Base-by-base conservation (phyloP, 805 yeast species). In the Wickerhamiella lipophila region DNA sequence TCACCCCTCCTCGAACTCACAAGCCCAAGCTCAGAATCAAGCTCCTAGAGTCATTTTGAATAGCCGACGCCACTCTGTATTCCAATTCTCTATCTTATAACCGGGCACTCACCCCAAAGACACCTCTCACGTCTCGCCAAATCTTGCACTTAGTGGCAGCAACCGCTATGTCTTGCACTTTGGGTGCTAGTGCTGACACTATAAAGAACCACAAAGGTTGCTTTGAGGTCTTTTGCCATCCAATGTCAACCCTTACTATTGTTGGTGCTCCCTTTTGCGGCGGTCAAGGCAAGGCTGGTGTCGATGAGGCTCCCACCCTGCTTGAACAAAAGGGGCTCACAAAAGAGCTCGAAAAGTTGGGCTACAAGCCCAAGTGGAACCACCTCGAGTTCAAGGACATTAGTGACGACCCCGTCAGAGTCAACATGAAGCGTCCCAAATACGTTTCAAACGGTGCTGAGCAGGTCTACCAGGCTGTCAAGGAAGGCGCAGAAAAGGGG, bases 261-360 rank as follows among this genome's bases (percentile, higher is more conserved):
- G 76, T 92, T 52, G 71, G 80, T 16, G 96, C 96, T 0, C 97
- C 97, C 47, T 92, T 89, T 66, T 77, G 87, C 32, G 97, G 96
- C 21, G 98, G 98, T 53, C 98, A 89, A 65, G 88, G 86, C 36
- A 84, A 85, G 61, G 75, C 79, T 21, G 98, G 98, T 54, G 96
- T 89, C 35, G 98, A 89, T 61, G 74, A 77, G 46, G 98, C 96
- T 30, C 97, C 98, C n/a, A 75, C 78, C 52, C 81, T 77, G 64
- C 69, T 89, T 55, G 64, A 87, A 42, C 74, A 81, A 53, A 75
- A 77, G 48, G 96, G 96, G 3, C 70, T 89, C 51, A 69, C 75
- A 52, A 55, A 70, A 22, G 82, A 83, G 58, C 61, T 89, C 49
- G 66, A 75, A 53, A 67, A 69, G 1, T 70, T 89, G 43, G 94